phyloP scores from a whole-genome alignment of 1,139 yeast genomes.

The Yarrowia galli region DNA sequence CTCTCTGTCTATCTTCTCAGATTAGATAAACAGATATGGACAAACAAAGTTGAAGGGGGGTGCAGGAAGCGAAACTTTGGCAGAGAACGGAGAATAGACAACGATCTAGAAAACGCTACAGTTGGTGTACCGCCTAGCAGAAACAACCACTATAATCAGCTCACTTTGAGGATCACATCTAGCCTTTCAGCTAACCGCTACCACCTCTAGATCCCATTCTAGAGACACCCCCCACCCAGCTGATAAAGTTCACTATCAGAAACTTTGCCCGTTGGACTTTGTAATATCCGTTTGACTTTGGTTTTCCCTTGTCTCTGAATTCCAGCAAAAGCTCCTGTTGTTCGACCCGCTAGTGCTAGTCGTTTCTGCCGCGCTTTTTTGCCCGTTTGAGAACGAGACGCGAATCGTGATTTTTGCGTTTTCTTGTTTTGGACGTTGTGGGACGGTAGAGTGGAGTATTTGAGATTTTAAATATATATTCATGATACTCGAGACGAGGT shows the following conservation, averaged over 20 bases:
- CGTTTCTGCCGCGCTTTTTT: neutral
- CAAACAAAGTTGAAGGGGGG: conserved; percentile 8
- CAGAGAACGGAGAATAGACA: no score
- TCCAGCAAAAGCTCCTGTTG: neutral
- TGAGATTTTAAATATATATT: neutral
- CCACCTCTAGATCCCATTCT: neutral
- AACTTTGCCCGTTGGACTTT: conserved; percentile 2
- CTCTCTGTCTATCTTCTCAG: conserved; percentile 6
- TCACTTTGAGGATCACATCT: neutral
- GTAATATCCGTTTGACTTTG: neutral
- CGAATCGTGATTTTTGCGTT: neutral
- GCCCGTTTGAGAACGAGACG: neutral
- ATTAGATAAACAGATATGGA: conserved; percentile 21
- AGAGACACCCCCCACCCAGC: neutral
- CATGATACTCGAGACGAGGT: neutral
- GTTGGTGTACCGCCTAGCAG: neutral
- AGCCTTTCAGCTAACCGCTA: neutral
- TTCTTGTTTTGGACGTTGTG: neutral
- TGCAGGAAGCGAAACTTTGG: conserved; percentile 10
- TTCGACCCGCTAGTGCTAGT: neutral
- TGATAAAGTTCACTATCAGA: conserved; percentile 27
- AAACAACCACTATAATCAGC: neutral
- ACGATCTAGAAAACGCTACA: accelerated
- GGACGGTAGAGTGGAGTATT: neutral
- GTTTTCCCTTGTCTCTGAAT: neutral